Evolutionary conservation across 2,329 filamentous ascomycete genomes (phyloP).

Genomic region (Alternaria angustiovoidea): DNA sequence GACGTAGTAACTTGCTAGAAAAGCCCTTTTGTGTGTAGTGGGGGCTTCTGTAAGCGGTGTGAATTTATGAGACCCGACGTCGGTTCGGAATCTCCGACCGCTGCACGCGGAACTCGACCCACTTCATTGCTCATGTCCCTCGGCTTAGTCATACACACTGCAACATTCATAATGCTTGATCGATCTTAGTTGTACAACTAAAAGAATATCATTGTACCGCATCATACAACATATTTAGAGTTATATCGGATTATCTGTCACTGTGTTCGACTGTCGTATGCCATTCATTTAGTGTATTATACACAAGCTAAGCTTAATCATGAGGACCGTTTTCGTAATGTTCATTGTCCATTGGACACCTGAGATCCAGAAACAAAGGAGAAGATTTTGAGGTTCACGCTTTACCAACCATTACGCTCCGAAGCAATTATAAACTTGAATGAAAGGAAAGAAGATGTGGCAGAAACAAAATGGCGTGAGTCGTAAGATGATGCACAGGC

Average conservation of each 20-base stretch:
- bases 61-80: conserved; percentile 29
- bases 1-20: conserved; percentile 28
- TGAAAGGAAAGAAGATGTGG: conserved; percentile 14
- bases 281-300: conserved; percentile 24
- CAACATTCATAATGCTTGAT: neutral
- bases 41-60: conserved; percentile 23
- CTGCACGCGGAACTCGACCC: conserved; percentile 14
- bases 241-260: neutral
- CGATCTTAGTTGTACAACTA: neutral
- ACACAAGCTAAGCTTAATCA: conserved; percentile 25
- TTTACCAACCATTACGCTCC: conserved; percentile 17
- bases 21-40: conserved; percentile 28
- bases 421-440: conserved; percentile 16
- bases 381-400: conserved; percentile 19
- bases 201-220: neutral
- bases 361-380: conserved; percentile 16
- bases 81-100: conserved; percentile 21
- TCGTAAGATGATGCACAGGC: conserved; percentile 6
- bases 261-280: neutral
- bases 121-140: neutral
- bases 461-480: conserved; percentile 9
- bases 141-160: conserved; percentile 19
- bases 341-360: conserved; percentile 21
- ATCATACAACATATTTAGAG: neutral
- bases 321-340: conserved; percentile 24